phyloP scores from a whole-genome alignment of 2,329 filamentous ascomycete species.

The Apiospora marii region DNA sequence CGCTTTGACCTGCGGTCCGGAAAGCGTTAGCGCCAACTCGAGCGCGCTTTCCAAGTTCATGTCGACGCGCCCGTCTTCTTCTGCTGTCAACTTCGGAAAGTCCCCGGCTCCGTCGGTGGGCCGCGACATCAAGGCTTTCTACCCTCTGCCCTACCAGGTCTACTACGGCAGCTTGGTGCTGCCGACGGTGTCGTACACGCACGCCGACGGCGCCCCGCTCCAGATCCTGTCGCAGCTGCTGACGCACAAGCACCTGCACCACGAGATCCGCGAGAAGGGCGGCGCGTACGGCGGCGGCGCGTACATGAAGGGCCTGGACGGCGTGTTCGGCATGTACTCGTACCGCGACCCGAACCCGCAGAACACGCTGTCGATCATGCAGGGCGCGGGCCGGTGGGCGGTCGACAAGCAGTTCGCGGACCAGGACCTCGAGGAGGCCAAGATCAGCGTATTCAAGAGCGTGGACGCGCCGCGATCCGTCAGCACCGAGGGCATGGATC shows the following conservation, averaged over 20 bases:
- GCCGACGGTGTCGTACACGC: conserved; percentile 83
- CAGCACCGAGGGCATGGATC: conserved; percentile 84
- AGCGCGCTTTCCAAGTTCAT: conserved; percentile 76
- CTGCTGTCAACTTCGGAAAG: conserved; percentile 48
- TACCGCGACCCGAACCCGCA: conserved; percentile 96
- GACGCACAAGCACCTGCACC: conserved; percentile 95
- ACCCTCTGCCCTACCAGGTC: conserved; percentile 94
- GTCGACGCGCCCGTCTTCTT: conserved; percentile 58
- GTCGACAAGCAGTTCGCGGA: conserved; percentile 81
- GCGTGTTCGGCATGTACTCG: conserved; percentile 92
- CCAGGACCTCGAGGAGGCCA: conserved; percentile 92
- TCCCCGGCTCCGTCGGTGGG: conserved; percentile 45
- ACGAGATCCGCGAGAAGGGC: conserved; percentile 97
- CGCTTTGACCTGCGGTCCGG: conserved; percentile 84
- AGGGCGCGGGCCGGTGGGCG: conserved; percentile 83
- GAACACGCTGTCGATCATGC: conserved; percentile 87
- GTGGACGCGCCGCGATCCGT: conserved; percentile 90
- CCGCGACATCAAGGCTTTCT: conserved; percentile 78
- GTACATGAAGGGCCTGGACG: conserved; percentile 79
- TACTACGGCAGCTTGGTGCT: conserved; percentile 89
- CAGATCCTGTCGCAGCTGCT: conserved; percentile 91
- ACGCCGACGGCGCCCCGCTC: conserved; percentile 77
- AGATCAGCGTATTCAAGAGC: conserved; percentile 91
- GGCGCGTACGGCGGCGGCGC: conserved; percentile 95
- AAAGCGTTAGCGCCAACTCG: conserved; percentile 75